Conservation (phyloP, 139 green algal genomes). For the Medakamo hakoo region DNA sequence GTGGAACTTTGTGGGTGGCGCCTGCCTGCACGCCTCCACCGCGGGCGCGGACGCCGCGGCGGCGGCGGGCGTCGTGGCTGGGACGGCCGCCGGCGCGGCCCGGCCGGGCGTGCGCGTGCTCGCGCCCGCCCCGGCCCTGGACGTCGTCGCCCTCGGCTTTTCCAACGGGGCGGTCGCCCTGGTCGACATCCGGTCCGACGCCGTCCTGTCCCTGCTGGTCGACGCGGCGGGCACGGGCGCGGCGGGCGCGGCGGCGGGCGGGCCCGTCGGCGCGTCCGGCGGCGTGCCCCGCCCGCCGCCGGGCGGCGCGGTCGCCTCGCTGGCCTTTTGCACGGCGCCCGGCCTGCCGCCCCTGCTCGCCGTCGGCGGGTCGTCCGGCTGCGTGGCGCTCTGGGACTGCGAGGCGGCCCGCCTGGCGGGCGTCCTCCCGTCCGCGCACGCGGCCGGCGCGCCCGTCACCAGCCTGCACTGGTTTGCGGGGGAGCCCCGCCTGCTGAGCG, state of each 20-base stretch:
- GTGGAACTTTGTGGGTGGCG: slow-evolving; percentile 65
- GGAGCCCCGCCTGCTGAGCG: slow-evolving; percentile 76
- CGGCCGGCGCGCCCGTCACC: slow-evolving; percentile 21
- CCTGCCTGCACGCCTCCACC: slow-evolving; percentile 38
- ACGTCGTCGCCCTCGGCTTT: slow-evolving; percentile 82
- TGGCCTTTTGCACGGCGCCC: slow-evolving; percentile 44
- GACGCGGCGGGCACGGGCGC: slow-evolving; percentile 55
- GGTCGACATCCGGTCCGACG: slow-evolving; percentile 59
- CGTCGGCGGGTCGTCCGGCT: slow-evolving; percentile 44
- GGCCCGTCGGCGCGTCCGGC: neutral
- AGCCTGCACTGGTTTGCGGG: slow-evolving; percentile 48
- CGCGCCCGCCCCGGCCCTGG: slow-evolving; percentile 67
- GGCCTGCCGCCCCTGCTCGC: slow-evolving; percentile 59
- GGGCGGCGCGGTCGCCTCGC: slow-evolving; percentile 20
- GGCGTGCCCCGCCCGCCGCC: slow-evolving; percentile 3
- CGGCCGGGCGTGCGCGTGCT: slow-evolving; percentile 56
- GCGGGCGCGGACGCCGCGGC: neutral
- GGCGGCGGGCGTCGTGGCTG: too few relatives aligned
- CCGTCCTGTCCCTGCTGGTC: slow-evolving; percentile 27
- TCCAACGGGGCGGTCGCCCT: slow-evolving; percentile 43
- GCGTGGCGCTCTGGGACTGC: slow-evolving; percentile 84
- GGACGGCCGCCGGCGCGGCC: too few relatives aligned
- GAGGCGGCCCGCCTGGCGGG: slow-evolving; percentile 57
- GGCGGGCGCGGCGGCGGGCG: neutral
- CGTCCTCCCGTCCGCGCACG: slow-evolving; percentile 57